Evolutionary conservation across 2,329 filamentous ascomycete genomes (phyloP).

Genomic region (Laburnicola sp.): DNA sequence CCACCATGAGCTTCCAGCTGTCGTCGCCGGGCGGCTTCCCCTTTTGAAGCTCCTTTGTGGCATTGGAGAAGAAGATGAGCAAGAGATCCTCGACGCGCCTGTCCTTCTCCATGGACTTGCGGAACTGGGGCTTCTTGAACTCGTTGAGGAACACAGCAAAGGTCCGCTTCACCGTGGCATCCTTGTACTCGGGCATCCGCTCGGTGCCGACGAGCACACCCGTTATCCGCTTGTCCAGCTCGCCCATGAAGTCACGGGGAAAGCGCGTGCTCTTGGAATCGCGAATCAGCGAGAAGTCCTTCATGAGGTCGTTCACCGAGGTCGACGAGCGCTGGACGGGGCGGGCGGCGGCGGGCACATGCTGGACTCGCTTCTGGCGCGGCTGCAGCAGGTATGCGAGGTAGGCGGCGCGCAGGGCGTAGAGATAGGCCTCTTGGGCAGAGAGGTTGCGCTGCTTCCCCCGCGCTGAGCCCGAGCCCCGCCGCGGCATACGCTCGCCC

Average conservation of each 20-base stretch:
- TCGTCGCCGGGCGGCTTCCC: slow-evolving; percentile 77
- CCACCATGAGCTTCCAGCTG: slow-evolving; percentile 86
- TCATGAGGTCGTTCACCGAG: slow-evolving; percentile 79
- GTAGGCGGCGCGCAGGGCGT: slow-evolving; percentile 86
- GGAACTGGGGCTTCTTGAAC: slow-evolving; percentile 84
- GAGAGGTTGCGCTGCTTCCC: slow-evolving; percentile 44
- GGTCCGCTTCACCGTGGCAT: slow-evolving; percentile 86
- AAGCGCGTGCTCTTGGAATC: slow-evolving; percentile 72
- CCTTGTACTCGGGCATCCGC: slow-evolving; percentile 82
- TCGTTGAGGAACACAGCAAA: slow-evolving; percentile 95
- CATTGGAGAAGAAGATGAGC: slow-evolving; percentile 93
- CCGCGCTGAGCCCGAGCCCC: slow-evolving; percentile 41
- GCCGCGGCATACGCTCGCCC: slow-evolving; percentile 46
- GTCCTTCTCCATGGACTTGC: slow-evolving; percentile 91
- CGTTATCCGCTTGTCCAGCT: slow-evolving; percentile 76
- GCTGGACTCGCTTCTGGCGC: slow-evolving; percentile 85
- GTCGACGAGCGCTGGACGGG: slow-evolving; percentile 69
- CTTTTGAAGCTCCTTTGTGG: slow-evolving; percentile 86
- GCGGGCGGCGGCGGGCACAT: slow-evolving; percentile 66
- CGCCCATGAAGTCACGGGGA: slow-evolving; percentile 70
- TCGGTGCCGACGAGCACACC: slow-evolving; percentile 81
- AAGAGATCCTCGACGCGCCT: slow-evolving; percentile 89
- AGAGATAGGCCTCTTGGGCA: slow-evolving; percentile 83
- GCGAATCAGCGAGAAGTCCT: slow-evolving; percentile 74
- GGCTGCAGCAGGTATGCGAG: slow-evolving; percentile 92